Conservation (phyloP, 2,329 filamentous ascomycete genomes). For the Aspergillus versicolor region DNA sequence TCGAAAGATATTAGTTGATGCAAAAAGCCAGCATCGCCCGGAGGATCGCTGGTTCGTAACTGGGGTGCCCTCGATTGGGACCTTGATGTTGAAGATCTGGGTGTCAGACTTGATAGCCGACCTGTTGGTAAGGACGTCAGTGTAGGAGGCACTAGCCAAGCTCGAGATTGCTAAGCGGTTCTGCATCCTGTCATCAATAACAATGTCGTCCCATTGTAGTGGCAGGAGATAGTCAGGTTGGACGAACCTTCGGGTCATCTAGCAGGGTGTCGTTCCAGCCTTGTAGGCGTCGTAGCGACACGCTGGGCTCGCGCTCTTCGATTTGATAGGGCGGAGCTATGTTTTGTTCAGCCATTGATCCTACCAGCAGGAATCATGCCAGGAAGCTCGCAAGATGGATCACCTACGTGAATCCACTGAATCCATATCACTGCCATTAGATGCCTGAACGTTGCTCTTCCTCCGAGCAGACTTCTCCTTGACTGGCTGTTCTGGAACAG, state of each 20-base stretch:
- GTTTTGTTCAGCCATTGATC: background rate
- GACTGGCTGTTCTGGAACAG: background rate
- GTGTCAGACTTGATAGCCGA: slow-evolving; percentile 65
- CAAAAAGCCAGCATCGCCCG: slow-evolving; percentile 89
- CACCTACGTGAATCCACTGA: background rate
- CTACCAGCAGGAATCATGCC: background rate
- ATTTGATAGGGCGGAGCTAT: slow-evolving; percentile 14
- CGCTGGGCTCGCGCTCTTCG: slow-evolving; percentile 7
- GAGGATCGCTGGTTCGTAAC: slow-evolving; percentile 82
- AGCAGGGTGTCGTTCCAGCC: slow-evolving; percentile 29
- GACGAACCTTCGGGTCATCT: slow-evolving; percentile 26
- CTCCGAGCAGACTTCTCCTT: background rate
- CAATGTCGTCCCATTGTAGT: no score
- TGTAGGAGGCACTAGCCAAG: slow-evolving; percentile 55
- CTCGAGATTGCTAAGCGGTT: slow-evolving; percentile 75
- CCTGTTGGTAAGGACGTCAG: slow-evolving; percentile 64
- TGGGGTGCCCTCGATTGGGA: slow-evolving; percentile 76
- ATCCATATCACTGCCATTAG: no score
- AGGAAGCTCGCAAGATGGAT: background rate
- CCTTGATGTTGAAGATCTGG: slow-evolving; percentile 80
- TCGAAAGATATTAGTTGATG: slow-evolving; percentile 86
- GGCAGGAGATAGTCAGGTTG: background rate
- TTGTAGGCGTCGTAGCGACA: slow-evolving; percentile 19
- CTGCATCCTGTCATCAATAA: slow-evolving; percentile 24
- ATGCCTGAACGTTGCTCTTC: no score